Evolutionary conservation across 768 basidiomycete genomes (phyloP).

Genomic region (Bullera alba): DNA sequence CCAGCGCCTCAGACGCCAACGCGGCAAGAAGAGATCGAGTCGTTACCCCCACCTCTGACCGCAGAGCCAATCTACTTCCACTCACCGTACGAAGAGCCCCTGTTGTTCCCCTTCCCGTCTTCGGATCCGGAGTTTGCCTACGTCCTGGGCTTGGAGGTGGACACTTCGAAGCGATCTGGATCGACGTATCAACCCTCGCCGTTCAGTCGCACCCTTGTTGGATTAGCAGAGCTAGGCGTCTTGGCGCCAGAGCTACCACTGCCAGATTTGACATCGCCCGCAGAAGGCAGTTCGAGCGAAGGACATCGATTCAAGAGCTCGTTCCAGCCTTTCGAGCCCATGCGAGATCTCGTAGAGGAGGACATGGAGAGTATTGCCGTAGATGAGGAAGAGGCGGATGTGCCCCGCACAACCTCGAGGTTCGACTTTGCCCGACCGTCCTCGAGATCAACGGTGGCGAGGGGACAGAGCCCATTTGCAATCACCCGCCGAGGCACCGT

Average conservation of each 20-base stretch:
- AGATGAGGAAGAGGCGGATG: slow-evolving; percentile 2
- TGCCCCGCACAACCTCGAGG: slow-evolving; percentile 27
- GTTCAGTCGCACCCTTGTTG: slow-evolving; percentile 29
- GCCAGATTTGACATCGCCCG: slow-evolving; percentile 6
- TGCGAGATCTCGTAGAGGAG: slow-evolving; percentile 4
- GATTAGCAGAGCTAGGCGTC: slow-evolving; percentile 32
- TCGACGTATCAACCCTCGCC: slow-evolving; percentile 23
- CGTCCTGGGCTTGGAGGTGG: slow-evolving; percentile 14
- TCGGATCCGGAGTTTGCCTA: slow-evolving; percentile 34
- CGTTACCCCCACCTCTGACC: slow-evolving; percentile 24
- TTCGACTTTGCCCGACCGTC: slow-evolving; percentile 37
- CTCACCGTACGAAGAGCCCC: slow-evolving; percentile 35
- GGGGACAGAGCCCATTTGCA: slow-evolving; percentile 33
- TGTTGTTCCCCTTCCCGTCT: slow-evolving; percentile 23
- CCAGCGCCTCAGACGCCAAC: slow-evolving; percentile 34
- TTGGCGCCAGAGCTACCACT: slow-evolving; percentile 22
- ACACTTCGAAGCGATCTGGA: slow-evolving; percentile 7
- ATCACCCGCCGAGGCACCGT: neutral
- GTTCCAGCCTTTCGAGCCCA: slow-evolving; percentile 32
- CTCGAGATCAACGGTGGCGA: slow-evolving; percentile 2
- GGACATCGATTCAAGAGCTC: slow-evolving; percentile 6
- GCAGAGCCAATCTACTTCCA: slow-evolving; percentile 31
- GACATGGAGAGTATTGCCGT: slow-evolving; percentile 4
- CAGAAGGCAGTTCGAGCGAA: slow-evolving; percentile 1
- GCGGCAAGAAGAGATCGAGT: slow-evolving; percentile 4